Evolutionary conservation across 495 filamentous ascomycete genomes (phyloP), one percentile per base, ranked within the genome.

Genomic region (Podospora pseudopauciseta): DNA sequence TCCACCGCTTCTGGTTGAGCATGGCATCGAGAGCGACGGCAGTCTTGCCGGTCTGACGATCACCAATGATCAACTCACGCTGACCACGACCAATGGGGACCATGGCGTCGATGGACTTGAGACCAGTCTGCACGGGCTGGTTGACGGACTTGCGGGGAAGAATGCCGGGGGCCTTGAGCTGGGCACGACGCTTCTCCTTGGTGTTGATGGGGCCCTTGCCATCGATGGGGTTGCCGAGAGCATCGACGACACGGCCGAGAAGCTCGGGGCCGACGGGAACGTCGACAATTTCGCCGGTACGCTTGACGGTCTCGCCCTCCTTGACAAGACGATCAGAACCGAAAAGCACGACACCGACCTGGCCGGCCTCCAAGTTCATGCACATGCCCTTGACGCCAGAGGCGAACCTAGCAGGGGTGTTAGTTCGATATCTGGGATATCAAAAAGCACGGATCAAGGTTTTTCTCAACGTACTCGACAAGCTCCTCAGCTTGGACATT

Each of bases 341-440:
- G 86, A 99, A 99, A 74, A 99, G 89, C 88, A 99, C 95, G 74
- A 99, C 95, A 97, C 95, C 95, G 83, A 99, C 95, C 85, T 98
- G 96, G 82, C 95, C 95, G 81, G 95, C 95, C 85, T 99, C 95
- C 81, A 99, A 88, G 90, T 99, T 99, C 94, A 99, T 97, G 91
- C 96, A 98, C 95, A 99, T 99, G 81, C 95, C 95, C 89, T 97
- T 97, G 79, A 99, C 95, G 82, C 95, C 95, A 73, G 95, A 99
- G 76, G 95, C 93, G 87, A 99, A 99, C 87, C 95, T 97, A 49
- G n/a, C 30, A 63, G 68, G 71, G 67, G 56, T 30, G 49, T 61
- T 32, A 63, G 4, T 64, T 72, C 75, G 74, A 34, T 19, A 55
- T 71, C 54, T 19, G 28, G 6, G 20, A 18, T 57, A 27, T 63